These are phyloP conservation scores for Termitomyces sp. DNA, from an alignment of 768 basidiomycete genomes.

Conservation along the genomic window DNA sequence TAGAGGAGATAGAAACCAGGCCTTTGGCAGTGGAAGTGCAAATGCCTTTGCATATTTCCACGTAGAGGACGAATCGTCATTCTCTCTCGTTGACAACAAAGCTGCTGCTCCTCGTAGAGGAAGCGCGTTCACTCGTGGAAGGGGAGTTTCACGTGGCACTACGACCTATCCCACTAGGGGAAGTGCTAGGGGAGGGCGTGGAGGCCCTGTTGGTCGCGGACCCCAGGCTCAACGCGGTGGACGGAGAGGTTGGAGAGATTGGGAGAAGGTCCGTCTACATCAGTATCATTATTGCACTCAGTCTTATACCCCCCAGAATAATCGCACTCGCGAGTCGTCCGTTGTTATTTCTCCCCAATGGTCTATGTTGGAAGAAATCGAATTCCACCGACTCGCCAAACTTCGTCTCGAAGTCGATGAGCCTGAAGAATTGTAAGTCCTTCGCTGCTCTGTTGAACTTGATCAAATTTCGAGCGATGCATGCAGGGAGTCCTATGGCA, in stretches of 20 bases:
- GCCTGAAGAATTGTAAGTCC: conserved; percentile 78
- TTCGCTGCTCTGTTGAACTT: neutral
- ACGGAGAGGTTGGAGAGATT: conserved; percentile 85
- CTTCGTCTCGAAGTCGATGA: conserved; percentile 92
- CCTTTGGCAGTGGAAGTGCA: conserved; percentile 85
- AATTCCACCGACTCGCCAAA: conserved; percentile 89
- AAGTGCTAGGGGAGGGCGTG: conserved; percentile 39
- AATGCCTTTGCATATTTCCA: conserved; percentile 97
- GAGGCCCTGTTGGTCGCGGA: conserved; percentile 38
- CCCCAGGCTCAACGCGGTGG: conserved; percentile 44
- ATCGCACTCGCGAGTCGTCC: conserved; percentile 85
- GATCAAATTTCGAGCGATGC: conserved; percentile 7
- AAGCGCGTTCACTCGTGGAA: conserved; percentile 55
- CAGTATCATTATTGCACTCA: neutral
- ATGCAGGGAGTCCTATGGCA: conserved; percentile 77
- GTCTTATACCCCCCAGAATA: conserved; percentile 42
- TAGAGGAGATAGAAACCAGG: conserved; percentile 73
- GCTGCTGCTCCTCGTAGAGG: conserved; percentile 65
- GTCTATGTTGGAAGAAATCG: conserved; percentile 96
- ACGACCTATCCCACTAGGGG: conserved; percentile 38
- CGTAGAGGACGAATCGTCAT: conserved; percentile 95
- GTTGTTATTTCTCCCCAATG: conserved; percentile 90
- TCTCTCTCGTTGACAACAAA: conserved; percentile 94
- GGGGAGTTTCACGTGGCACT: conserved; percentile 46
- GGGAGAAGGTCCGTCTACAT: conserved; percentile 72